phyloP scores from a whole-genome alignment of 1,284 basidiomycete species.

The Taiwanofungus camphoratus region DNA sequence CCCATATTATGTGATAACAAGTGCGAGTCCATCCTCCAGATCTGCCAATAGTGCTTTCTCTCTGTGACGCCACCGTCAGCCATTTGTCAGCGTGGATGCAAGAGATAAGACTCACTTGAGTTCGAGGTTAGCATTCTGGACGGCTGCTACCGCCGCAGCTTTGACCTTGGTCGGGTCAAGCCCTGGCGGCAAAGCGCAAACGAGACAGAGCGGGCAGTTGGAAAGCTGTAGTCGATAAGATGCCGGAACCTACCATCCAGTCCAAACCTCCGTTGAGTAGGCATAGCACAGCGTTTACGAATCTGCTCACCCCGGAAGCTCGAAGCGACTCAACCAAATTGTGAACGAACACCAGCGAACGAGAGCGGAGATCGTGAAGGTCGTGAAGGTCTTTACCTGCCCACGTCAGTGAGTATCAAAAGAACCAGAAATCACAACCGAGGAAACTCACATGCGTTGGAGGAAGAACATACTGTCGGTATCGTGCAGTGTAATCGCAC shows the following conservation, averaged over 20 bases:
- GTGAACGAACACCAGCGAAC: conserved; percentile 61
- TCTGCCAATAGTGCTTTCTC: conserved; percentile 48
- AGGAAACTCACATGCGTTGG: conserved; percentile 46
- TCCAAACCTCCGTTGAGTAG: conserved; percentile 1
- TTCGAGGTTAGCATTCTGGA: conserved; percentile 39
- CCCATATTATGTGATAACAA: conserved; percentile 44
- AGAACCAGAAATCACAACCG: not conserved
- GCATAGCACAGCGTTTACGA: too few species aligned
- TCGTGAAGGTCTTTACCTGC: conserved; percentile 61
- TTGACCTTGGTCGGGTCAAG: conserved; percentile 37
- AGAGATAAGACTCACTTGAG: conserved; percentile 38
- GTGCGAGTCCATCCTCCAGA: conserved; percentile 45
- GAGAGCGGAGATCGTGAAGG: conserved; percentile 57
- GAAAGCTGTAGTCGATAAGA: conserved; percentile 60
- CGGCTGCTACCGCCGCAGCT: conserved; percentile 36
- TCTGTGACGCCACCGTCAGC: conserved; percentile 25
- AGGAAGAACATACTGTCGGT: conserved; percentile 55
- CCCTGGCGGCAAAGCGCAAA: conserved; percentile 43
- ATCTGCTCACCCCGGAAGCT: conserved; percentile 46
- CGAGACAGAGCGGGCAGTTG: conserved; percentile 50
- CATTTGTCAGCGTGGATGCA: not conserved
- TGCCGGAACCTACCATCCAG: conserved; percentile 41
- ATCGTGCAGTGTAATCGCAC: conserved; percentile 56
- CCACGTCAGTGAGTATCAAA: conserved; percentile 4
- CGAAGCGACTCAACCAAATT: conserved; percentile 54